Evolutionary conservation across 1,139 yeast genomes (phyloP).

Genomic region (Saccharomyces hybrid): DNA sequence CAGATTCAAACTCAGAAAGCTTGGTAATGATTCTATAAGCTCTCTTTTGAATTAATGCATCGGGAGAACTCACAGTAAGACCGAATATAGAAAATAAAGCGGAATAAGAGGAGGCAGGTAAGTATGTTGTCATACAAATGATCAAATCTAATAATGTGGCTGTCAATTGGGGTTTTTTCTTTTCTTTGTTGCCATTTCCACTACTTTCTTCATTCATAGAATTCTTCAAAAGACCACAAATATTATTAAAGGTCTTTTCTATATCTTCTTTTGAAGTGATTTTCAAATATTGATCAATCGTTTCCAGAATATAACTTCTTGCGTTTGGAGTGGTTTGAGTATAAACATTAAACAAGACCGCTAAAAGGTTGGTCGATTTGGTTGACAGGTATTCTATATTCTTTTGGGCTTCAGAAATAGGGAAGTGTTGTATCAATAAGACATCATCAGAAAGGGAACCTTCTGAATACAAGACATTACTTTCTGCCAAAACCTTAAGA

Average conservation of each 20-base stretch:
- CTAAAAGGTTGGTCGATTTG: slow-evolving; percentile 66
- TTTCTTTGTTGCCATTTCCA: slow-evolving; percentile 22
- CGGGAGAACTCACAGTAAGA: slow-evolving; percentile 50
- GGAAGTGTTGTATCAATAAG: slow-evolving; percentile 53
- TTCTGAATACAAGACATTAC: slow-evolving; percentile 55
- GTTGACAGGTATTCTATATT: slow-evolving; percentile 57
- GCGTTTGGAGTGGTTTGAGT: slow-evolving; percentile 79
- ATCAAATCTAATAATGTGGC: slow-evolving; percentile 87
- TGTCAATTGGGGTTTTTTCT: slow-evolving; percentile 43
- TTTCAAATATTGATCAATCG: slow-evolving; percentile 72
- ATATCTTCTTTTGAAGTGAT: slow-evolving; percentile 64
- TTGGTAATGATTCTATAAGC: slow-evolving; percentile 74
- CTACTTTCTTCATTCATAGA: slow-evolving; percentile 60
- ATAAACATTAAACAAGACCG: slow-evolving; percentile 85
- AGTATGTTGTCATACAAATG: slow-evolving; percentile 77
- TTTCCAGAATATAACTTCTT: slow-evolving; percentile 75
- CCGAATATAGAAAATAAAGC: slow-evolving; percentile 75
- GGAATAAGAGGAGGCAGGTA: slow-evolving; percentile 62
- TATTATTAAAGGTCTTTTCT: slow-evolving; percentile 72
- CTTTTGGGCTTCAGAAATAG: slow-evolving; percentile 46
- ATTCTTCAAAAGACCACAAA: slow-evolving; percentile 66
- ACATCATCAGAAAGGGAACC: slow-evolving; percentile 54
- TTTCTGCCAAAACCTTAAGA: slow-evolving; percentile 68
- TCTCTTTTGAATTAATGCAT: slow-evolving; percentile 78
- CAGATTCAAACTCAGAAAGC: slow-evolving; percentile 62